A percentile compares a stretch with the other conserved stretches of the same genome.
Conservation (phyloP, 768 basidiomycete genomes). For the Leccinum olivaceopallidum region DNA sequence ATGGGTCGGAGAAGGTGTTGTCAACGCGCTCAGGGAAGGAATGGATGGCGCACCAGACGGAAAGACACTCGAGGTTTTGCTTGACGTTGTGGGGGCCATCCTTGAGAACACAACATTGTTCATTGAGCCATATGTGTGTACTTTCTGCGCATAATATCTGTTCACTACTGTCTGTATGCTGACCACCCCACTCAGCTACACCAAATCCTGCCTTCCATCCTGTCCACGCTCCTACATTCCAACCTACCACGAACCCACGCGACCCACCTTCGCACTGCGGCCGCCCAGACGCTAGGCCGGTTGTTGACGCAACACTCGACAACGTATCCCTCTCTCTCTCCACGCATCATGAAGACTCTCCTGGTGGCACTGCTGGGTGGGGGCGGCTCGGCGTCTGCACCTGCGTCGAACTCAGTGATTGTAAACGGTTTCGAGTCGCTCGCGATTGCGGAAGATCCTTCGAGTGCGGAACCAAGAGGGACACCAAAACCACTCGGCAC, state of each 20-base stretch:
- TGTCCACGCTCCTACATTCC: conserved; percentile 89
- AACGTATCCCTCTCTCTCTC: conserved; percentile 85
- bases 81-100: conserved; percentile 84
- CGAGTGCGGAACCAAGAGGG: conserved; percentile 42
- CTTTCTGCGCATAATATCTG: background rate
- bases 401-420: conserved; percentile 14
- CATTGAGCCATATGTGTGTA: conserved; percentile 92
- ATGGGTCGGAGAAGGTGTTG: conserved; percentile 92
- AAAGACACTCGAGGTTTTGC: conserved; percentile 70
- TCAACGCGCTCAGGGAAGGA: conserved; percentile 52
- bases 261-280: conserved; percentile 73
- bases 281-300: conserved; percentile 82
- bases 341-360: conserved; percentile 92
- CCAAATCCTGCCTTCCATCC: conserved; percentile 90
- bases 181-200: conserved; percentile 63
- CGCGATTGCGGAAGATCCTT: conserved; percentile 18
- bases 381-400: conserved; percentile 11
- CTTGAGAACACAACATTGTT: conserved; percentile 87
- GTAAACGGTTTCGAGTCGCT: conserved; percentile 32
- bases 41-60: conserved; percentile 64
- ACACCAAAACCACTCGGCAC: conserved; percentile 72
- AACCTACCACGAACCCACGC: conserved; percentile 73
- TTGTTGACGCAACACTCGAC: conserved; percentile 80
- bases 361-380: conserved; percentile 72
- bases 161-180: background rate